Evolutionary conservation across 176 grass and related monocot species (phyloP).

Genomic region (Carex myosuroides): DNA sequence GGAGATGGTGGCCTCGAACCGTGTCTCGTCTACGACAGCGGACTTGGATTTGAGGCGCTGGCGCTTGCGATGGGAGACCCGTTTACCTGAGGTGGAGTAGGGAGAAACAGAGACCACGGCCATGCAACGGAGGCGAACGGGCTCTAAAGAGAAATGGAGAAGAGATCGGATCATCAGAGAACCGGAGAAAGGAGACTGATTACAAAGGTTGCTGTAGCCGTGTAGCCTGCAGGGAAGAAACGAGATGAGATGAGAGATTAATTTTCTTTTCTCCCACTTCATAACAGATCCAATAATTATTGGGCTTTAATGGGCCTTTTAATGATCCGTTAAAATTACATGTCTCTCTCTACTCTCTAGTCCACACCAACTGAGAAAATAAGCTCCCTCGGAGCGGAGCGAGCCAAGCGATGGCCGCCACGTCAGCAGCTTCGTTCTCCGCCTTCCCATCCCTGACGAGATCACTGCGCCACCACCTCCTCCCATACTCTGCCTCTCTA

Average conservation of each 20-base stretch:
- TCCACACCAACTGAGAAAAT: neutral
- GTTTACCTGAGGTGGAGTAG: conserved; percentile 6
- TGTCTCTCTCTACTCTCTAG: neutral
- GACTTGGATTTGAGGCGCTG: conserved; percentile 15
- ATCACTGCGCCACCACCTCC: conserved; percentile 40
- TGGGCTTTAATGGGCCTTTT: neutral
- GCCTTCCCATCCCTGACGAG: conserved; percentile 25
- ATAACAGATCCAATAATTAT: neutral
- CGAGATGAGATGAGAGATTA: too few relatives aligned
- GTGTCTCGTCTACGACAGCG: conserved; percentile 17
- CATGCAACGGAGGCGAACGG: neutral
- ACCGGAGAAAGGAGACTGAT: neutral
- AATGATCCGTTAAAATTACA: neutral
- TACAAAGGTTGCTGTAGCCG: neutral
- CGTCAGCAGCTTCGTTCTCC: conserved; percentile 6
- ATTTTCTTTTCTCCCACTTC: neutral
- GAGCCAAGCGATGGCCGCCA: conserved; percentile 17
- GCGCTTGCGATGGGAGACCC: neutral
- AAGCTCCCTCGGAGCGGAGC: neutral
- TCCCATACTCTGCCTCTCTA: neutral
- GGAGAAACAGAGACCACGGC: neutral
- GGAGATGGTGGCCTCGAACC: conserved; percentile 36
- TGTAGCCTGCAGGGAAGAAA: neutral
- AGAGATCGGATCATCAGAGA: conserved; percentile 20
- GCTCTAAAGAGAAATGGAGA: neutral